Percentiles rank a stretch among this genome's conserved stretches.
Conservation (phyloP, 345 rosid genomes). For the Linum usitatissimum region DNA sequence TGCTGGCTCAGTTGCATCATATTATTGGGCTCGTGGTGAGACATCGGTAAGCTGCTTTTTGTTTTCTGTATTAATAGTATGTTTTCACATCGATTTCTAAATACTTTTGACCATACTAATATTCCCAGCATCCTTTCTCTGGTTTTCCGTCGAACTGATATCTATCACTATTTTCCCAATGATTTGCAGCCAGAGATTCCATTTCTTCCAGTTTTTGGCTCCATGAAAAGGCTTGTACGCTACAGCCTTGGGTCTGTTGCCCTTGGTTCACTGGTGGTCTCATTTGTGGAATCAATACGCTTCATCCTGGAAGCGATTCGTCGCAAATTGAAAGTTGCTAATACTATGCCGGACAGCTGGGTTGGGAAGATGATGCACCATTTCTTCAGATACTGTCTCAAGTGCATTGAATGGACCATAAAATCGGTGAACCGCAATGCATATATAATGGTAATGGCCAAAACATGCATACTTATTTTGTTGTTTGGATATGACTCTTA, state of each 20-base stretch:
- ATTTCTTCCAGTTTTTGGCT: conserved; percentile 90
- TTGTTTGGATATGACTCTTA: background rate
- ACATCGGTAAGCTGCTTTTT: conserved; percentile 43
- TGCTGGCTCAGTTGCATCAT: conserved; percentile 91
- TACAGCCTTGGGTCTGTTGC: conserved; percentile 93
- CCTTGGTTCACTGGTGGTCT: conserved; percentile 77
- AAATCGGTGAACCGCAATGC: conserved; percentile 90
- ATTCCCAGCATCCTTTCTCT: background rate
- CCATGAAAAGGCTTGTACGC: conserved; percentile 78
- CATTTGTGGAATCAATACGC: conserved; percentile 85
- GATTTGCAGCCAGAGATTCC: conserved; percentile 73
- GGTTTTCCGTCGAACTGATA: background rate
- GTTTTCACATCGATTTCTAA: background rate
- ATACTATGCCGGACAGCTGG: conserved; percentile 49
- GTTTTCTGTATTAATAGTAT: background rate
- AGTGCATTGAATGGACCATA: conserved; percentile 64
- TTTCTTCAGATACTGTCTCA: conserved; percentile 50
- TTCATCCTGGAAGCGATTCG: conserved; percentile 86
- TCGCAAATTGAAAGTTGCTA: conserved; percentile 51
- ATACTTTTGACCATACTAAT: background rate
- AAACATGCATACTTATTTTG: too few species aligned
- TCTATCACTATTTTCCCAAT: conserved; percentile 6
- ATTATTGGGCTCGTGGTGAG: conserved; percentile 93
- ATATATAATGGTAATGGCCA: conserved; percentile 72
- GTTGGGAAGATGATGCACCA: conserved; percentile 43